Percentiles rank a stretch among this genome's conserved stretches.
phyloP scores from a whole-genome alignment of 345 rosid genomes.

The Murraya paniculata region DNA sequence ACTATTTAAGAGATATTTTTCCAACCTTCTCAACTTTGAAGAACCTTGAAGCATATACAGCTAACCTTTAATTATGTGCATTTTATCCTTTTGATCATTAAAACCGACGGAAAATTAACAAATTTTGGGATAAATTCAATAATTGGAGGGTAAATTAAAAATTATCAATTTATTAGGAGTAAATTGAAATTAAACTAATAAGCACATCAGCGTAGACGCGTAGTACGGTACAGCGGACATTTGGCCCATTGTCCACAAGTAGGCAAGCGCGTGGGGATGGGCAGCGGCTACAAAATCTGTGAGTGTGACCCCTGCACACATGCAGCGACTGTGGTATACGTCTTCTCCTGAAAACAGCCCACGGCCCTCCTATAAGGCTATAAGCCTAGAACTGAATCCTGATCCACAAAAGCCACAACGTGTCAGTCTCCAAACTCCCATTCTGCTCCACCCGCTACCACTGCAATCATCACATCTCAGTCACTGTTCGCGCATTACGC shows the following conservation, averaged over 20 bases:
- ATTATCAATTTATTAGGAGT: too few species aligned
- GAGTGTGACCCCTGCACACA: not conserved
- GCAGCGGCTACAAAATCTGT: not conserved
- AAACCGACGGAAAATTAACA: too few species aligned
- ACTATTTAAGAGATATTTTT: accelerated
- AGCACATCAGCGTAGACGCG: too few species aligned
- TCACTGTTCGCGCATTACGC: slow-evolving; percentile 4
- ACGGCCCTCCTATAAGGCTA: not conserved
- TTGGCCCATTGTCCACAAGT: not conserved
- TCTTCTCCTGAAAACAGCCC: not conserved
- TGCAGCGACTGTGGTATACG: not conserved
- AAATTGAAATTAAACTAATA: too few species aligned
- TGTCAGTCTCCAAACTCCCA: not conserved
- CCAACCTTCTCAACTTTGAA: too few species aligned
- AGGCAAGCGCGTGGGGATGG: slow-evolving; percentile 1
- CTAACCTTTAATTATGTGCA: too few species aligned
- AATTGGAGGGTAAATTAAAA: too few species aligned
- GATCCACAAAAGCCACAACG: not conserved
- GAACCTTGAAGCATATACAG: accelerated
- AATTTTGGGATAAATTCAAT: too few species aligned
- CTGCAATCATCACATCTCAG: not conserved
- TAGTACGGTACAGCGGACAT: too few species aligned
- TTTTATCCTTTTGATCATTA: too few species aligned
- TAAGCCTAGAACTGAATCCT: not conserved
- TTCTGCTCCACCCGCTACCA: not conserved